phyloP scores from a whole-genome alignment of 805 yeast genomes.

The Cyberlindnera veronae region DNA sequence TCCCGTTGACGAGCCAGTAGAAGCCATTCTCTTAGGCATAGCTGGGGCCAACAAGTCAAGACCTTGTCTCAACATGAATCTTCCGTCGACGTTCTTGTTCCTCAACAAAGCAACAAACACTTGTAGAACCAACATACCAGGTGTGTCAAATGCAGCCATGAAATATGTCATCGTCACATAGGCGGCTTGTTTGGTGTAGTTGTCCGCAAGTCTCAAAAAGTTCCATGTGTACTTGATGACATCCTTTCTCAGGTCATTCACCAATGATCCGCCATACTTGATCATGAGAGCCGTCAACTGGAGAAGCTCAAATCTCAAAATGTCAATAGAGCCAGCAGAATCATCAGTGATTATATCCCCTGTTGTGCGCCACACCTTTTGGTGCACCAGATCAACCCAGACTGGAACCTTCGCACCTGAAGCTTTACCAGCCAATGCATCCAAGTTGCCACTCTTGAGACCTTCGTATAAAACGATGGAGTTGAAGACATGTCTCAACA shows the following conservation, averaged over 20 bases:
- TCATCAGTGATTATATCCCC: conserved; percentile 48
- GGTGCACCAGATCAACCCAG: conserved; percentile 66
- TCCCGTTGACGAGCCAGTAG: conserved; percentile 43
- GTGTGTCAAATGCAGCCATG: conserved; percentile 84
- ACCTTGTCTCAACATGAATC: conserved; percentile 81
- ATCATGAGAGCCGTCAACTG: conserved; percentile 78
- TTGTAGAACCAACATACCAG: conserved; percentile 83
- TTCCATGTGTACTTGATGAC: conserved; percentile 94
- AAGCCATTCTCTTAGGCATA: conserved; percentile 60
- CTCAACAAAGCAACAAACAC: conserved; percentile 86
- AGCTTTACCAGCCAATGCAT: conserved; percentile 40
- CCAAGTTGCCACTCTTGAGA: conserved; percentile 43
- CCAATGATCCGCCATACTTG: conserved; percentile 57
- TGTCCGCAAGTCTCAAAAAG: conserved; percentile 83
- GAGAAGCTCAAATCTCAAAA: conserved; percentile 69
- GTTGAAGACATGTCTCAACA: conserved; percentile 60
- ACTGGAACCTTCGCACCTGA: conserved; percentile 32
- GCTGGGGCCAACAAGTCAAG: conserved; percentile 87
- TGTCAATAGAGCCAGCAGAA: conserved; percentile 68
- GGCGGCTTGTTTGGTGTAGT: conserved; percentile 86
- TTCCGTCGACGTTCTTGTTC: conserved; percentile 81
- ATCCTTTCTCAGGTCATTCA: conserved; percentile 68
- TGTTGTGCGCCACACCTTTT: conserved; percentile 69
- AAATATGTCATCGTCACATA: conserved; percentile 85
- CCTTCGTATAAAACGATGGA: conserved; percentile 65